Base-by-base conservation (phyloP, 129 eudicot species). In the Artemisia argyi region DNA sequence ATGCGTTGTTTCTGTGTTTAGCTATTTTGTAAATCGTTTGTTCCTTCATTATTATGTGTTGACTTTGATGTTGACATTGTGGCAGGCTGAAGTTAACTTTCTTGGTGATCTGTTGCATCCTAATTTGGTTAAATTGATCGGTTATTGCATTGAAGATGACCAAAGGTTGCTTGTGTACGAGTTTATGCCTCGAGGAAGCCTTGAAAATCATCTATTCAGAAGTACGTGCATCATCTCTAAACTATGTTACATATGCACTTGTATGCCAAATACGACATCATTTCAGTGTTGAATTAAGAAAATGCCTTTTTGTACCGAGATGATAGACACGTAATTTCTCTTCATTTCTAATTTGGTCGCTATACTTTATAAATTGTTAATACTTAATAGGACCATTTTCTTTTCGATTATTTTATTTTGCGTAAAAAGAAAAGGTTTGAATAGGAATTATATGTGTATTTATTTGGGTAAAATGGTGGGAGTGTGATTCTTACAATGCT, bases 111-210 rank as follows among this genome's bases (percentile, higher is more conserved):
- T 94, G 46, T 73, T 86, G 68, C 99, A 94, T 78, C 96, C 91
- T 58, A 84, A 94, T 80, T 76, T 94, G 86, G 99, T 94, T 24
- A 94, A 88, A 72, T 82, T 94, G 78, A 84, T 88, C 47, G 99
- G 99, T 14, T 94, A 86, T 69, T 88, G 97, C 90, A 94, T 91
- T 50, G 99, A 94, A 82, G 99, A 84, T 68, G 91, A 94, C 60
- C 97, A 90, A 80, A 87, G 98, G 82, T 78, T 90, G 79, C 93
- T 94, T 2, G 98, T 94, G 48, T 94, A 94, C 52, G 98, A 94
- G 74, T 94, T 90, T 65, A 90, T 94, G 98, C 90, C 98, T 57
- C 87, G 97, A 1, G 98, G 97, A 81, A 94, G 99, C 78, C 83
- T 94, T 83, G 99, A 94, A 78, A 90, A 94, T 81, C 99, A 94